Evolutionary conservation across 2,329 filamentous ascomycete genomes (phyloP).

Genomic region (Xylariaceae sp.): DNA sequence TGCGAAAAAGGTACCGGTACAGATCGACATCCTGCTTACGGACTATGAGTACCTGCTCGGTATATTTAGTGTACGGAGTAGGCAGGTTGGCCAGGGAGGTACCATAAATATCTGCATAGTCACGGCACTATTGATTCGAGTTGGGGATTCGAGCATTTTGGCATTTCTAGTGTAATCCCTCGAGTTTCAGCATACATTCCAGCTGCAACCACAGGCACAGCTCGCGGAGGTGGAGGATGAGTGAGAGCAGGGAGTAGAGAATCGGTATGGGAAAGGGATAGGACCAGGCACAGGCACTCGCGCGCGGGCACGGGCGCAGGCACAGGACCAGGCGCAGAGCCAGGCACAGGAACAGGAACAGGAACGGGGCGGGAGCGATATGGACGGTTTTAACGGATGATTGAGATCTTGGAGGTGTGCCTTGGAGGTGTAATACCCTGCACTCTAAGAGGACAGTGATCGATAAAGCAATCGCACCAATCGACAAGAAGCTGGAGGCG

Average conservation of each 20-base stretch:
- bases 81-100: background rate
- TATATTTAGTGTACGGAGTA: background rate
- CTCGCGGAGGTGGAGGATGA: background rate
- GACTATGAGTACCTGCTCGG: background rate
- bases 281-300: background rate
- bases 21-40: background rate
- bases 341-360: background rate
- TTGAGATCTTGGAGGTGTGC: background rate
- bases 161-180: background rate
- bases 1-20: background rate
- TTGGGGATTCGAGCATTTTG: background rate
- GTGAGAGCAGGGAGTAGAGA: background rate
- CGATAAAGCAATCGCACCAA: slow-evolving; percentile 8
- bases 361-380: background rate
- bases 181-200: background rate
- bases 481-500: slow-evolving; percentile 16
- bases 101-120: background rate
- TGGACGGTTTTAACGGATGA: background rate
- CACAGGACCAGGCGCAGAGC: background rate
- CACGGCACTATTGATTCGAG: background rate
- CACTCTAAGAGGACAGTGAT: background rate
- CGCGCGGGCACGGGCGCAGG: background rate
- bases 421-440: background rate
- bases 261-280: background rate
- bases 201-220: background rate